A percentile compares a stretch with the other conserved stretches of the same genome.
Evolutionary conservation across 1,284 basidiomycete species (phyloP).

Genomic region (Heterobasidion irregulare): DNA sequence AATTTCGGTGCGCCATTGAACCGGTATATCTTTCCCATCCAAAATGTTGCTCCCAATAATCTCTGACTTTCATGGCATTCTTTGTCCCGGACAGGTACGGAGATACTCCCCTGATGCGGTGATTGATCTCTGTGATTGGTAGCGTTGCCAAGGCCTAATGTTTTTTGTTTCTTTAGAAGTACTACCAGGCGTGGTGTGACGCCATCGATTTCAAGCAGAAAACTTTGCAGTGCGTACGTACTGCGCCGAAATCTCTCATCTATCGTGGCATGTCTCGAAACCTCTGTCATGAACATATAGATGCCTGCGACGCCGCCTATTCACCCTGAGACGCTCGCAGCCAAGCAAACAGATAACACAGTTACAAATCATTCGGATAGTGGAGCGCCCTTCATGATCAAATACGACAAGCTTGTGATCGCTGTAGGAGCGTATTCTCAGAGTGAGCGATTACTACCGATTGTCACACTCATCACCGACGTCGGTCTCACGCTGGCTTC

Average conservation of each 20-base stretch:
- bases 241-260: not conserved
- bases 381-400: slow-evolving; percentile 34
- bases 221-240: slow-evolving; percentile 47
- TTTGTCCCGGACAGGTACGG: slow-evolving; percentile 31
- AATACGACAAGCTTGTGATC: slow-evolving; percentile 79
- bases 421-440: slow-evolving; percentile 82
- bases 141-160: not conserved
- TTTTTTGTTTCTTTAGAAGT: slow-evolving; percentile 27
- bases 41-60: not conserved
- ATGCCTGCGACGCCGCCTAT: slow-evolving; percentile 48
- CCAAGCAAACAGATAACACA: not conserved
- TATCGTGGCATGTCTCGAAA: not conserved
- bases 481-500: not conserved
- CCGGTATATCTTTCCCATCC: slow-evolving; percentile 41
- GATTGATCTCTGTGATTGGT: not conserved
- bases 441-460: slow-evolving; percentile 36
- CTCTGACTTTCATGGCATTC: not conserved
- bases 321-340: slow-evolving; percentile 16
- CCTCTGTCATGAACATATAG: slow-evolving; percentile 18
- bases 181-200: slow-evolving; percentile 71
- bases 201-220: slow-evolving; percentile 64
- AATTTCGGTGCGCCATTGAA: slow-evolving; percentile 76
- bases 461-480: not conserved
- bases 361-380: not conserved
- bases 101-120: slow-evolving; percentile 50